Base-by-base conservation (phyloP, 176 grass and related monocot species). In the Triticum urartu region DNA sequence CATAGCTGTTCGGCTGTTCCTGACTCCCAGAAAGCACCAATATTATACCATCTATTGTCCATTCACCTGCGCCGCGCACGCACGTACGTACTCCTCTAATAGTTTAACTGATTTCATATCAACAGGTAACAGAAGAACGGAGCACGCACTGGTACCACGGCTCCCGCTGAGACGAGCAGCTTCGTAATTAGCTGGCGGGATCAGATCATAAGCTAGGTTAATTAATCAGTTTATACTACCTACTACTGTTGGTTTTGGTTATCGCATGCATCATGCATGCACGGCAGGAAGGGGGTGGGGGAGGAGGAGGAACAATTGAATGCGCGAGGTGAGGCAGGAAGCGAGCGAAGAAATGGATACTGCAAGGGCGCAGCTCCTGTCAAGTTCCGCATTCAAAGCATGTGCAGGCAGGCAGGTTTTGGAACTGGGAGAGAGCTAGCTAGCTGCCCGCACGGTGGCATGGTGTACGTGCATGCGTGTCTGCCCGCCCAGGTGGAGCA, bases 311-410 rank as follows among this genome's bases (percentile, higher is more conserved):
- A 78, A 61, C 48, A 42, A 39, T 70, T 77, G 32, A 90, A 76
- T 75, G 68, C 70, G 28, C 47, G 39, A 61, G 81, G 79, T 18
- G 42, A 21, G 32, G 75, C 52, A 78, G 28, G 75, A 78, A 60
- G 50, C 52, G 63, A 14, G 79, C 20, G 70, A 45, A 77, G 83
- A 90, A 70, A 47, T 58, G 63, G 47, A 81, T 38, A 11, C 77
- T 80, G 68, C 85, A 5, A 45, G n/a, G 61, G 58, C 58, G 84
- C 79, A 79, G 89, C 81, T 72, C 68, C 77, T 71, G 38, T 85
- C 81, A 33, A 32, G 77, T 71, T 68, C 25, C 21, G 77, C 77
- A 91, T 87, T 74, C 21, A 91, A 84, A 50, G 77, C 35, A 18
- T 66, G 56, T 59, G 56, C 56, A 59, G 56, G 15, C 56, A 21